Conservation (phyloP, 179 eudicot species). For the Silene noctiflora region DNA sequence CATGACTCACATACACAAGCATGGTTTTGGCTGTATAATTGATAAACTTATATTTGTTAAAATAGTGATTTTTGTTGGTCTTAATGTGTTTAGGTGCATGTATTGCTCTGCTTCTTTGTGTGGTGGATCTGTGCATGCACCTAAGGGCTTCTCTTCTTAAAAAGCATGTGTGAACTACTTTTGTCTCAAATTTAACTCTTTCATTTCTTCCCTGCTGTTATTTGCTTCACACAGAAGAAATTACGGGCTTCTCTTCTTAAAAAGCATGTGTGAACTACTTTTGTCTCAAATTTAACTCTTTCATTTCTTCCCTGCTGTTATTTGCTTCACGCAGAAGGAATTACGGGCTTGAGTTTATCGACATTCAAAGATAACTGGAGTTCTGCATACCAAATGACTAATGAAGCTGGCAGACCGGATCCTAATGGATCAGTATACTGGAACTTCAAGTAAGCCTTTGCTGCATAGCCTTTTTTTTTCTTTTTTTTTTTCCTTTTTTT, state of each 20-base stretch:
- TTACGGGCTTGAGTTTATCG: constrained; percentile 80
- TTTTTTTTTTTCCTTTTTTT: background rate
- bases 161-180: background rate
- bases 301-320: constrained; percentile 13
- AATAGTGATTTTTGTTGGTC: no score
- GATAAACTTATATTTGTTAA: no score
- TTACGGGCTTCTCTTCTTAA: constrained; percentile 56
- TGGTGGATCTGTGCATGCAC: constrained; percentile 4
- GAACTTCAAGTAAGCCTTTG: constrained; percentile 70
- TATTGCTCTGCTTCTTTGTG: no score
- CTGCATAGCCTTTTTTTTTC: background rate
- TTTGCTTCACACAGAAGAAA: constrained; percentile 53
- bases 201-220: constrained; percentile 13
- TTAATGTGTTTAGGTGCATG: no score
- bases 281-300: constrained; percentile 6
- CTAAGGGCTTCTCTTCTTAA: background rate
- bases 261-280: background rate
- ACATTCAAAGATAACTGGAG: constrained; percentile 84
- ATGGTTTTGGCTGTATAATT: no score
- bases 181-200: constrained; percentile 6
- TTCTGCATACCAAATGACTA: constrained; percentile 67
- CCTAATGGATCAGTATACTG: constrained; percentile 67
- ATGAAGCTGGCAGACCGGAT: constrained; percentile 86
- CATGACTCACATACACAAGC: no score
- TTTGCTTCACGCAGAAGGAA: constrained; percentile 54